These are phyloP conservation scores for Coniochaeta sp. DNA, from an alignment of 2,329 filamentous ascomycete genomes.

Conservation along the genomic window DNA sequence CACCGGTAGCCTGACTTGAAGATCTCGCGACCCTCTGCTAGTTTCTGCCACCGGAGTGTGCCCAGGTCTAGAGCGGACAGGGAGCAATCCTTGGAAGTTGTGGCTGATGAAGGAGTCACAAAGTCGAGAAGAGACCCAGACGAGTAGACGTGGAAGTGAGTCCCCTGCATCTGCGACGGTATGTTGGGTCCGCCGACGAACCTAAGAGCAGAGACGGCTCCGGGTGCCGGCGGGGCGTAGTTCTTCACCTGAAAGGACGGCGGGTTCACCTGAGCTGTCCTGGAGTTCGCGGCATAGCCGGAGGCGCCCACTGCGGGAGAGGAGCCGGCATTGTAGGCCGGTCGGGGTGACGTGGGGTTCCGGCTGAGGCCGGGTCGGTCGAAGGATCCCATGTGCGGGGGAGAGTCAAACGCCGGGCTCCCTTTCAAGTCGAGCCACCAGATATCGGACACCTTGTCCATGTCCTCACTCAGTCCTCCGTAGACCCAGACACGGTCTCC, in stretches of 20 bases:
- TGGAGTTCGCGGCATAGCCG: conserved; percentile 61
- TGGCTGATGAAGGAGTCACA: conserved; percentile 84
- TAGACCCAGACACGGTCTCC: conserved; percentile 92
- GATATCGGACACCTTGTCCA: conserved; percentile 93
- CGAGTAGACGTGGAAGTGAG: conserved; percentile 92
- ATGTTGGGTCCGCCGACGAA: conserved; percentile 84
- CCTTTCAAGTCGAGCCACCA: conserved; percentile 97
- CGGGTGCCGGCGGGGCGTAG: conserved; percentile 80
- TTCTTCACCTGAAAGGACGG: conserved; percentile 59
- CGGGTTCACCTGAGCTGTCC: conserved; percentile 59
- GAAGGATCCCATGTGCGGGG: conserved; percentile 48
- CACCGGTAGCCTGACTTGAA: conserved; percentile 90
- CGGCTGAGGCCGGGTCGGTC: conserved; percentile 37
- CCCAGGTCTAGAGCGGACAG: conserved; percentile 83
- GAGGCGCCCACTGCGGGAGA: conserved; percentile 49
- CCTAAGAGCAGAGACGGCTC: conserved; percentile 80
- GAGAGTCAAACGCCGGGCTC: conserved; percentile 73
- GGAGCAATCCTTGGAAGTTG: conserved; percentile 80
- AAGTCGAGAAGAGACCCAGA: conserved; percentile 91
- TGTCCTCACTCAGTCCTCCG: conserved; percentile 87
- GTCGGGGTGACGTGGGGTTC: conserved; percentile 42
- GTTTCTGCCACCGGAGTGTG: conserved; percentile 84
- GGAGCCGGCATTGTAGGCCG: conserved; percentile 42
- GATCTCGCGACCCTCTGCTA: conserved; percentile 89
- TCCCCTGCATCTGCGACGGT: conserved; percentile 82